Evolutionary conservation across 495 filamentous ascomycete genomes (phyloP).

Genomic region (Aspergillus homomorphus): DNA sequence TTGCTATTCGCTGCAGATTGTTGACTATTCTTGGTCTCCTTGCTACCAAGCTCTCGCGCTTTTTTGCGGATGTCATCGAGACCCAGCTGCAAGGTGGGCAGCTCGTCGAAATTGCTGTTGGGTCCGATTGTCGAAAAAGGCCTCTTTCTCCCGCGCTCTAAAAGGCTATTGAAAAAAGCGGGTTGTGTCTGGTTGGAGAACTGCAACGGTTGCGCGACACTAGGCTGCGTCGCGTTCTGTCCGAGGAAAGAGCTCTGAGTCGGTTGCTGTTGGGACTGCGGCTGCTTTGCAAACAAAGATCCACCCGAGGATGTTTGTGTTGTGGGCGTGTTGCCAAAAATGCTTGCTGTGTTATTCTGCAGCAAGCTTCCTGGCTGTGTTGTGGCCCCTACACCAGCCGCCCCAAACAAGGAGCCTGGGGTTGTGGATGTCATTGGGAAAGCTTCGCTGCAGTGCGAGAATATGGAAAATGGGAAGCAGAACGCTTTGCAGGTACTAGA

Average conservation of each 20-base stretch:
- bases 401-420: constrained; percentile 37
- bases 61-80: constrained; percentile 83
- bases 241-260: constrained; percentile 32
- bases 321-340: constrained; percentile 25
- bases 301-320: constrained; percentile 26
- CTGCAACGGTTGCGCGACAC: constrained; percentile 19
- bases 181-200: constrained; percentile 42
- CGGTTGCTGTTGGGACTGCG: constrained; percentile 35
- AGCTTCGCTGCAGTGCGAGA: constrained; percentile 3
- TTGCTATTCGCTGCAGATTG: constrained; percentile 55
- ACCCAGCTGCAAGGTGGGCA: constrained; percentile 69
- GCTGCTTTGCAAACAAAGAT: constrained; percentile 30
- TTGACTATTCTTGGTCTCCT: constrained; percentile 41
- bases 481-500: neutral
- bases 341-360: constrained; percentile 30
- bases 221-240: constrained; percentile 27
- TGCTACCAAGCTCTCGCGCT: constrained; percentile 70
- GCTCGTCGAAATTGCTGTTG: constrained; percentile 43
- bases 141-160: constrained; percentile 67
- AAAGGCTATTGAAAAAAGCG: constrained; percentile 83
- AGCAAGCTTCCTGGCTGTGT: constrained; percentile 30
- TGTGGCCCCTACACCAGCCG: constrained; percentile 30
- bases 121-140: constrained; percentile 37
- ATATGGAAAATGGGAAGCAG: neutral
- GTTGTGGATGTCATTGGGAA: constrained; percentile 25